Percentiles rank a stretch among this genome's conserved stretches.
These are phyloP conservation scores for Sphagnum fallax DNA, from an alignment of 228 moss, liverwort and hornwort genomes.

Conservation along the genomic window DNA sequence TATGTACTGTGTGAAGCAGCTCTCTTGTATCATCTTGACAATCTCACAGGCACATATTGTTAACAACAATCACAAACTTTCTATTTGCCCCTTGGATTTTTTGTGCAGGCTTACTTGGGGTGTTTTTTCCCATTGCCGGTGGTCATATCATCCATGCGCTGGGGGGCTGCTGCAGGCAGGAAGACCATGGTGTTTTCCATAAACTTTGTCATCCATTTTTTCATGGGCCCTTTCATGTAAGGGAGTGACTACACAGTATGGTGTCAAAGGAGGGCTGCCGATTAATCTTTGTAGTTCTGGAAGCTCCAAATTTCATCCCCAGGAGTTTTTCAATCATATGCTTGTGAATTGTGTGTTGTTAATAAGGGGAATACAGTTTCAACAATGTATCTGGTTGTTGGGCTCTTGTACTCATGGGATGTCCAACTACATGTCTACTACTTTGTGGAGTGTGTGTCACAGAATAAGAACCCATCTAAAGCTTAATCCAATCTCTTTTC, in stretches of 20 bases:
- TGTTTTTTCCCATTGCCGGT: conserved; percentile 98
- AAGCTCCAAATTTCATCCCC: not conserved
- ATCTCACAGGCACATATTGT: too few relatives aligned
- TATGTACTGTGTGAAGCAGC: not conserved
- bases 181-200: conserved; percentile 73
- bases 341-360: not conserved
- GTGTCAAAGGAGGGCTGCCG: not conserved
- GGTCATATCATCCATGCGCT: conserved; percentile 95
- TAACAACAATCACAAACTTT: too few relatives aligned
- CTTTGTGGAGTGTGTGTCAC: too few relatives aligned
- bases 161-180: conserved; percentile 92
- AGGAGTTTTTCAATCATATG: not conserved
- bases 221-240: not conserved
- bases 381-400: not conserved
- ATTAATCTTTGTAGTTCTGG: not conserved
- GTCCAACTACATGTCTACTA: too few relatives aligned
- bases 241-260: not conserved
- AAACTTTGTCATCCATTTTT: not conserved
- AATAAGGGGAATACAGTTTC: not conserved
- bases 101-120: conserved; percentile 75
- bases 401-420: too few relatives aligned
- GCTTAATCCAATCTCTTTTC: not conserved
- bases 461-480: not conserved
- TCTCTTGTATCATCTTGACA: not conserved
- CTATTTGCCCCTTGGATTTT: not conserved